Evolutionary conservation across 2,329 filamentous ascomycete species (phyloP), one percentile per base, ranked within the genome.

Genomic region (Trichoderma asperellum): DNA sequence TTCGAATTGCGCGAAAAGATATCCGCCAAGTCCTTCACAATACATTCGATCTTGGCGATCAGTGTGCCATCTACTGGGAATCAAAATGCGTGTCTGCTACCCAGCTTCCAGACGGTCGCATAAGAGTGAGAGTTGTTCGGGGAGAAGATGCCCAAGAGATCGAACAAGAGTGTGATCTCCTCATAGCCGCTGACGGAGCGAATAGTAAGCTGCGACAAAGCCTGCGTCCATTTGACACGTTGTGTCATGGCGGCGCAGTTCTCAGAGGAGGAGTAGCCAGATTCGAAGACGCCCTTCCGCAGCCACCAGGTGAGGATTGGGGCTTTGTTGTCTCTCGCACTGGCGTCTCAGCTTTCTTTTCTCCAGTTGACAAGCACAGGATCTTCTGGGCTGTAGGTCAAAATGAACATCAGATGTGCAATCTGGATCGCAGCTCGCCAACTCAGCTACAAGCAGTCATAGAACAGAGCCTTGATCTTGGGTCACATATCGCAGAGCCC

Each of bases 121-220:
- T 79, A 6, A 67, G 71, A 8, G 75, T 79, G 0, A 63, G 69
- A 18, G 58, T 76, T 24, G 56, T 0, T n/a, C 43, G 1, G 2
- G 43, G 32, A 27, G n/a, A 55, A 65, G 67, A 7, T 27, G 32
- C 1, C 56, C 70, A 32, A 70, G 73, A 16, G 68, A 72, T 29
- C 24, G 62, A 65, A 5, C 35, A 34, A 10, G 71, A 75, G 1
- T 82, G 81, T 56, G 82, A 85, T 70, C 18, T 85, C 0, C 76
- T 85, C 8, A 75, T 85, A 43, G 82, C 78, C 0, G 82, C 83
- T 0, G 84, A 85, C 70, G 84, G 83, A 0, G 78, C 81, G 0
- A 77, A 74, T 21, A 84, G 81, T 71, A 82, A 79, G 68, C 74
- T 85, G 2, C 74, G 84, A 40, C 72, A 73, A 14, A 70, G 52